Base-by-base conservation (phyloP, 2,329 filamentous ascomycete species). In the Fusarium poae region DNA sequence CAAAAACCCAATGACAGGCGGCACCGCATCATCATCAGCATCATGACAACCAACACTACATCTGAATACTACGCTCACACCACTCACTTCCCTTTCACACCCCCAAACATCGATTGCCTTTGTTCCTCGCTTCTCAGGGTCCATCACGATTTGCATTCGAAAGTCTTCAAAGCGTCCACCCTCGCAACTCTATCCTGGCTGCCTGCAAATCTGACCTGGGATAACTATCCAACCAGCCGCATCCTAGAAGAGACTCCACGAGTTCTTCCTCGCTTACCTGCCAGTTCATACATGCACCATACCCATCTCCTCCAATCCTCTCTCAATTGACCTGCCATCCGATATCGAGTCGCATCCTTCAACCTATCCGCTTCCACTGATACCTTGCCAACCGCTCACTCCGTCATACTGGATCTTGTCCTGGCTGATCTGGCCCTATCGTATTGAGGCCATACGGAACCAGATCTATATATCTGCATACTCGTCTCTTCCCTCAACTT, bases 181-280 rank as follows among this genome's bases (percentile, higher is more conserved):
- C 39, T 18, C n/a, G 53, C 50, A 21, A 42, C 42, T 68, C 35
- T 48, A 57, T 32, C 46, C 53, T 48, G 35, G 15, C 54, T 62
- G 56, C 39, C 15, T 37, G 48, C 16, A 39, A 50, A 50, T 29
- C 42, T 25, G n/a, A 34, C 42, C 48, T 55, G 29, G 45, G 52
- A 62, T 55, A 67, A 66, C 57, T 68, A 69, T 60, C 65, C 62
- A 50, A 51, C 60, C 62, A 50, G 46, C 60, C 39, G 65, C 42
- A 61, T 65, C 65, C 59, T 57, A 29, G 27, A 46, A 21, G 42
- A 30, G 45, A 30, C 46, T 59, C 49, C 48, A 45, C 45, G 51
- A 37, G 20, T 40, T 53, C 53, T 21, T 55, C 43, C n/a, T 58
- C 48, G 43, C 43, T 57, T 69, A 55, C 65, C 30, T 50, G 37